Percentiles rank a stretch among this genome's conserved stretches.
Conservation (phyloP, 1,284 basidiomycete species). For the Ceratobasidium sp. region DNA sequence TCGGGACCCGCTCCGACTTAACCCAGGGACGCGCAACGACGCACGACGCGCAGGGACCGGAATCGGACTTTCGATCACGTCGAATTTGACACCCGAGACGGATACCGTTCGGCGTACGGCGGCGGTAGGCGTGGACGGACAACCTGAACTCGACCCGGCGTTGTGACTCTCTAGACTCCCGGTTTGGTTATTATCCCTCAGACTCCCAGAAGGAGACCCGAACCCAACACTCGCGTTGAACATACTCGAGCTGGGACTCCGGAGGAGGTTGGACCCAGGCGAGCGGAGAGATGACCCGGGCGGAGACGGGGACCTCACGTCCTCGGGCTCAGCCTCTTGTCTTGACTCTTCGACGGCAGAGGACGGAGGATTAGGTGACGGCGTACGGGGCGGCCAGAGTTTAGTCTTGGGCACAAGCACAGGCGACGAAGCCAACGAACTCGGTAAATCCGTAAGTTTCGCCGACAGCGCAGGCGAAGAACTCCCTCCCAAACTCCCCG, state of each 20-base stretch:
- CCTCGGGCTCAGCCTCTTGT: not conserved
- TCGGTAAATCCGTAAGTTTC: not conserved
- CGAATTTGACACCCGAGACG: conserved; percentile 17
- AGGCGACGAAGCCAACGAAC: conserved; percentile 1
- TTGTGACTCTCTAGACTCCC: too few species aligned
- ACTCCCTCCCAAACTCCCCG: too few species aligned
- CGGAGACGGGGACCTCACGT: conserved; percentile 13
- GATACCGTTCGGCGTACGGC: conserved; percentile 2
- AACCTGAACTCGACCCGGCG: too few species aligned
- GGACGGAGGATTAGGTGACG: conserved; percentile 3
- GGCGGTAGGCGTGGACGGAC: conserved; percentile 15
- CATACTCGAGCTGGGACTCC: conserved; percentile 30
- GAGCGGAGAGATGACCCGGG: conserved; percentile 25
- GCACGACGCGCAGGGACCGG: not conserved
- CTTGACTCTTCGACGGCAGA: not conserved
- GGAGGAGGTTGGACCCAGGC: conserved; percentile 28
- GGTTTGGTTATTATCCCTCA: not conserved
- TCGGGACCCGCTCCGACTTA: not conserved
- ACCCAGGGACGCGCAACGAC: not conserved
- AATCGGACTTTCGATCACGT: not conserved
- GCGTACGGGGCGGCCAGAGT: conserved; percentile 9
- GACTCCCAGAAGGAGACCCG: conserved; percentile 14
- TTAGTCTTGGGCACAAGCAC: conserved; percentile 4
- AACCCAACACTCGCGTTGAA: conserved; percentile 23
- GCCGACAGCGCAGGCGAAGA: not conserved